Evolutionary conservation across 352 stramenopile genomes (phyloP), one percentile per base, ranked within the genome.

Genomic region (Phytophthora quininea): DNA sequence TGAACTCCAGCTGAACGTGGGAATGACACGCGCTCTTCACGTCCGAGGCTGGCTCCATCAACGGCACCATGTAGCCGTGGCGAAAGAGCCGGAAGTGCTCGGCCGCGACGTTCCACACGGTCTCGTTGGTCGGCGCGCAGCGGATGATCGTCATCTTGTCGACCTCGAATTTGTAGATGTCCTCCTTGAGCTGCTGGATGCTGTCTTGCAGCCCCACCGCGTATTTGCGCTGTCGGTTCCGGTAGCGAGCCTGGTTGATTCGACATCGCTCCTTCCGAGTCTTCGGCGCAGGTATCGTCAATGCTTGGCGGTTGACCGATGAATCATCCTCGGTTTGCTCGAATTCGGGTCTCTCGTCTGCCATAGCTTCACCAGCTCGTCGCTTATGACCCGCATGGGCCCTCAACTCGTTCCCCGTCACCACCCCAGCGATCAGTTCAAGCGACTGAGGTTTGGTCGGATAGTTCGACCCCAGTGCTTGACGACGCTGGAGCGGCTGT

Each of bases 1-100:
- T n/a, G 24, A 58, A 58, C 2, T 49, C 12, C 19, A 35, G 38
- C 54, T 60, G 54, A 1, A 38, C 54, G 29, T 51, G 14, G 19
- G 24, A 32, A 10, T 37, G 35, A 40, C 5, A 11, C 35, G 5
- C 35, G 5, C 5, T 40, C 5, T 5, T 11, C 10, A 40, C 35
- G 35, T 40, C 35, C 5, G 35, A 5, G 10, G 35, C 5, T 40
- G 35, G 10, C 35, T 40, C 35, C 35, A 40, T 40, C 35, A 10
- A 11, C 35, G 35, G 35, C 35, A 40, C 10, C 35, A 40, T 58
- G 52, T 42, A 29, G 1, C 40, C 37, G 54, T 27, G 2, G 15
- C 54, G 37, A 30, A 60, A 60, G 54, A 60, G 54, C 8, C 54
- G 37, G 6, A 60, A 60, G 19, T 42, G 51, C 40, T 60, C 54